A percentile compares a stretch with the other conserved stretches of the same genome.
Evolutionary conservation across 2,329 filamentous ascomycete genomes (phyloP).

Genomic region (Chrysoporthe austroafricana): DNA sequence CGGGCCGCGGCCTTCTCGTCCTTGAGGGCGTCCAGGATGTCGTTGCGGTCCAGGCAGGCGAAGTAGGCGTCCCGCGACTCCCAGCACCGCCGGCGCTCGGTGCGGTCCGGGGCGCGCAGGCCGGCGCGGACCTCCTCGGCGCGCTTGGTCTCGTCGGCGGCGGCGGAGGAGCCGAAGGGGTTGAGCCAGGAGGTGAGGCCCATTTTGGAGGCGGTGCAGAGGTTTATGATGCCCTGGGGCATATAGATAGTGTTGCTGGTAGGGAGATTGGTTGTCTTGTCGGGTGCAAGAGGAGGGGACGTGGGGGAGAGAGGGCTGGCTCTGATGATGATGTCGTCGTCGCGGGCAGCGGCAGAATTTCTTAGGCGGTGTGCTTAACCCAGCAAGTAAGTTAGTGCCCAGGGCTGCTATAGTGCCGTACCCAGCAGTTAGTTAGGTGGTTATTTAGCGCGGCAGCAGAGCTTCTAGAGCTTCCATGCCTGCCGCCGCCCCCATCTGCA

Average conservation of each 20-base stretch:
- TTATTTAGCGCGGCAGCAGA: not conserved
- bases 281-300: not conserved
- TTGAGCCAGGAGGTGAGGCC: constrained; percentile 56
- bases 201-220: constrained; percentile 41
- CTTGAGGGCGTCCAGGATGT: constrained; percentile 71
- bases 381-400: too few relatives aligned
- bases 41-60: constrained; percentile 78
- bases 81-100: constrained; percentile 84
- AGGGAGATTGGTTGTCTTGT: not conserved
- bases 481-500: not conserved
- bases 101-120: constrained; percentile 78
- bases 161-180: constrained; percentile 44
- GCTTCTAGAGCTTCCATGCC: constrained; percentile 12
- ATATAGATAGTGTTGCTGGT: not conserved
- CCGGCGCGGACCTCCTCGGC: constrained; percentile 60
- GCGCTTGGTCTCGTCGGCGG: constrained; percentile 44
- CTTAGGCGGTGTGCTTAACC: constrained; percentile 21
- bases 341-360: constrained; percentile 22
- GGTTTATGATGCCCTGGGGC: constrained; percentile 17
- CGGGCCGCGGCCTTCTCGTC: constrained; percentile 45
- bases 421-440: too few relatives aligned
- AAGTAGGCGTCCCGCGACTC: constrained; percentile 88
- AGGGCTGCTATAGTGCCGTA: too few relatives aligned
- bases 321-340: constrained; percentile 18
- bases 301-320: not conserved